A percentile compares a stretch with the other conserved stretches of the same genome.
These are phyloP conservation scores for Kluyveromyces nonfermentans DNA, from an alignment of 805 yeast species.

Conservation along the genomic window DNA sequence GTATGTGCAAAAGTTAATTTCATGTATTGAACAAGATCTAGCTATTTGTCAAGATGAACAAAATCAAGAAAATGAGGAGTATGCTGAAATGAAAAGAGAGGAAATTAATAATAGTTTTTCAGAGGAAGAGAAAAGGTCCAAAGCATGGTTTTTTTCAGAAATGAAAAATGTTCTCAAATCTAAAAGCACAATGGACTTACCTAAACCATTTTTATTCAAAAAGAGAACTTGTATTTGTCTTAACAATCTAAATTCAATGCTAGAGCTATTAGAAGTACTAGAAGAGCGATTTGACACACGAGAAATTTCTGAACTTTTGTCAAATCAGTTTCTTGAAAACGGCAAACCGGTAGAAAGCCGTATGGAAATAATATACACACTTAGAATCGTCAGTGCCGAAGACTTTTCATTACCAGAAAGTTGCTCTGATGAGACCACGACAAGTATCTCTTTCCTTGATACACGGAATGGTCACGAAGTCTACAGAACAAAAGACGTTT, in stretches of 20 bases:
- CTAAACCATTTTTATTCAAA: slow-evolving; percentile 50
- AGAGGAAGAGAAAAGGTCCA: slow-evolving; percentile 25
- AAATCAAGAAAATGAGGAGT: slow-evolving; percentile 11
- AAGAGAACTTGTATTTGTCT: slow-evolving; percentile 64
- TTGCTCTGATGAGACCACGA: neutral
- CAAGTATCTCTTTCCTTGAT: slow-evolving; percentile 35
- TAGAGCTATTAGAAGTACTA: slow-evolving; percentile 38
- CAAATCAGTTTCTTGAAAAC: neutral
- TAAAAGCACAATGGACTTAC: slow-evolving; percentile 28
- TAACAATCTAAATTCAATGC: slow-evolving; percentile 52
- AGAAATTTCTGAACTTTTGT: slow-evolving; percentile 28
- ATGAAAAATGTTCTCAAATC: slow-evolving; percentile 42
- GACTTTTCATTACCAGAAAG: slow-evolving; percentile 28
- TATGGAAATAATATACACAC: slow-evolving; percentile 48
- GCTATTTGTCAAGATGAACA: slow-evolving; percentile 5
- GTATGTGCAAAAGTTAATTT: slow-evolving; percentile 26
- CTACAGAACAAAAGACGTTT: slow-evolving; percentile 60
- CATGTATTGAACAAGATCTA: slow-evolving; percentile 8
- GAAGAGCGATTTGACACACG: slow-evolving; percentile 57
- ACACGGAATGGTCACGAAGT: slow-evolving; percentile 43
- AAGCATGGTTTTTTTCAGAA: slow-evolving; percentile 40
- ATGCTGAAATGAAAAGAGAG: slow-evolving; percentile 18
- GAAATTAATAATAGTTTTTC: slow-evolving; percentile 13
- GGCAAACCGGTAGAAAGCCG: slow-evolving; percentile 9
- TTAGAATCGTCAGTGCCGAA: slow-evolving; percentile 56